Evolutionary conservation across 345 rosid species (phyloP).

Genomic region (Luvunga scandens): DNA sequence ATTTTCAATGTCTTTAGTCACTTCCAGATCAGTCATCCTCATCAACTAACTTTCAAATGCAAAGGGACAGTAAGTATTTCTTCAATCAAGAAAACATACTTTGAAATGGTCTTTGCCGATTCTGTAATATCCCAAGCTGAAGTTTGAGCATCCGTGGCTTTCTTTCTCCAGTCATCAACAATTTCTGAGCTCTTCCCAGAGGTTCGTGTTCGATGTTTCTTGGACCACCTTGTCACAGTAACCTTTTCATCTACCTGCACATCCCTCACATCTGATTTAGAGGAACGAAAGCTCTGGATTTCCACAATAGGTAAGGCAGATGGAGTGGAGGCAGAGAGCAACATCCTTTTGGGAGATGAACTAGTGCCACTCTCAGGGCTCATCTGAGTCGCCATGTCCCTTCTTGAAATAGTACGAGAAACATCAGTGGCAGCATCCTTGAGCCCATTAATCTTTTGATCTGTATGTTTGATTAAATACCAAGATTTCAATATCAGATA

Average conservation of each 20-base stretch:
- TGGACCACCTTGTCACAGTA: constrained; percentile 84
- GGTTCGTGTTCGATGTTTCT: constrained; percentile 55
- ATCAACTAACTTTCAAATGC: neutral
- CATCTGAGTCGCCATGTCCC: constrained; percentile 99
- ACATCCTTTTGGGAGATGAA: constrained; percentile 55
- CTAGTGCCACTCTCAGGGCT: constrained; percentile 72
- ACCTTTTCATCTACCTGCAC: constrained; percentile 90
- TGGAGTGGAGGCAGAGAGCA: constrained; percentile 53
- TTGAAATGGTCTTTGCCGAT: constrained; percentile 47
- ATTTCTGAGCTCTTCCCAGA: constrained; percentile 52
- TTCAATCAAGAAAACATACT: constrained; percentile 31
- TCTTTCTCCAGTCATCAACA: constrained; percentile 71
- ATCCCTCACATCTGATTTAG: constrained; percentile 66
- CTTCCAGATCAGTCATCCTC: neutral
- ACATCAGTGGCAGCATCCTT: constrained; percentile 67
- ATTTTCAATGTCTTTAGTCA: neutral
- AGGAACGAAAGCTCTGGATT: constrained; percentile 40
- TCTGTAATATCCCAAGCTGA: constrained; percentile 72
- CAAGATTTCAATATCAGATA: constrained; percentile 18
- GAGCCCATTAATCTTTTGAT: constrained; percentile 39
- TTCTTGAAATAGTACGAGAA: constrained; percentile 65
- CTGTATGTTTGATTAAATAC: constrained; percentile 35
- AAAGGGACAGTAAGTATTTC: constrained; percentile 5
- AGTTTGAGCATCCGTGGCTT: constrained; percentile 41
- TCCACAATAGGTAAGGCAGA: constrained; percentile 54